A percentile compares a stretch with the other conserved stretches of the same genome.
These are phyloP conservation scores for Polymyxa betae DNA, from an alignment of 208 protist species.

Conservation along the genomic window DNA sequence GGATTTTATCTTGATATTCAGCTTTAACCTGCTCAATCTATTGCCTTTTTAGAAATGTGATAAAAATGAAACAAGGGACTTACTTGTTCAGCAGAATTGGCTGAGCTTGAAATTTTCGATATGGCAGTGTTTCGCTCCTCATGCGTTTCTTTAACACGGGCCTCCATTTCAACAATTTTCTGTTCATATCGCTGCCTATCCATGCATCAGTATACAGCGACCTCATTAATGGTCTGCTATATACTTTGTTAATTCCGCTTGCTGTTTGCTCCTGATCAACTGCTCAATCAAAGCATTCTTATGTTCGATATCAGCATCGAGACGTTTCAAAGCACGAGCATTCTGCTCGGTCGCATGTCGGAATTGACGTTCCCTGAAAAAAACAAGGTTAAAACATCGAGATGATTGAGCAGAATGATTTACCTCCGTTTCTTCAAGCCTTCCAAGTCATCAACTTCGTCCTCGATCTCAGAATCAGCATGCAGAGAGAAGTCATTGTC, in stretches of 20 bases:
- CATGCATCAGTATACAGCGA: neutral
- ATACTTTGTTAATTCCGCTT: conserved; percentile 26
- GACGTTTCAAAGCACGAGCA: neutral
- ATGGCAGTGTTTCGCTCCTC: neutral
- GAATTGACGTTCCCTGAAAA: neutral
- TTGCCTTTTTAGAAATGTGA: neutral
- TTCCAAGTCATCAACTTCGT: conserved; percentile 51
- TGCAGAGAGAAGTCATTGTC: neutral
- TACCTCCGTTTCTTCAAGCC: neutral
- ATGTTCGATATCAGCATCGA: conserved; percentile 49
- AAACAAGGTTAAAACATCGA: neutral
- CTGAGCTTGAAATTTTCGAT: neutral
- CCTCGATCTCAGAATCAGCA: conserved; percentile 20
- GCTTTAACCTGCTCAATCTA: conserved; percentile 39
- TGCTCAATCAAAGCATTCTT: conserved; percentile 45
- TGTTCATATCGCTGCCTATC: conserved; percentile 30
- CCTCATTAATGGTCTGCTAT: neutral
- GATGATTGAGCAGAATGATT: neutral
- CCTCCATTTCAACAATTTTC: conserved; percentile 37
- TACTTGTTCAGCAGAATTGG: neutral
- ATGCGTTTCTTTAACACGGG: neutral
- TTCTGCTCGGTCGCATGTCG: conserved; percentile 28
- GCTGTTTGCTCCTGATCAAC: neutral
- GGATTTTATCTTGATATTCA: neutral
- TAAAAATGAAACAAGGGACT: neutral